Conservation (phyloP, 2,329 filamentous ascomycete genomes). For the Coniochaeta sp. region DNA sequence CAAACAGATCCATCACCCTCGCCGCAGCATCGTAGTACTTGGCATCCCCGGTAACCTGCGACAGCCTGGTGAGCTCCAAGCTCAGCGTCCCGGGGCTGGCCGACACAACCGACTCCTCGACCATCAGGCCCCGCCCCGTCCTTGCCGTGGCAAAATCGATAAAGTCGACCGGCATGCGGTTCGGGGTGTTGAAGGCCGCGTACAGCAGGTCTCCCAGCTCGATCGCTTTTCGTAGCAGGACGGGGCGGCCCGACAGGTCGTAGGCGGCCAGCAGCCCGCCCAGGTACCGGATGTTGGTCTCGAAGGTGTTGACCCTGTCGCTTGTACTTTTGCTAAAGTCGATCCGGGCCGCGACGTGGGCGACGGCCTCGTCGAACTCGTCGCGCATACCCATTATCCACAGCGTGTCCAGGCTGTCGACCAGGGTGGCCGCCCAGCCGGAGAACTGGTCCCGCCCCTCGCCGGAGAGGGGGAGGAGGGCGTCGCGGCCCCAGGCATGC, state of each 20-base stretch:
- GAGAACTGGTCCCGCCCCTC: conserved; percentile 49
- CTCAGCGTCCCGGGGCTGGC: conserved; percentile 53
- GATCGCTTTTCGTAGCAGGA: conserved; percentile 32
- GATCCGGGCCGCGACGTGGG: conserved; percentile 45
- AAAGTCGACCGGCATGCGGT: conserved; percentile 37
- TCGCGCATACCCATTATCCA: conserved; percentile 63
- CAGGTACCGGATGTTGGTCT: conserved; percentile 65
- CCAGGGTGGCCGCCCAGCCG: conserved; percentile 60
- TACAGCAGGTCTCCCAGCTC: conserved; percentile 40
- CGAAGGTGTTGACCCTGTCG: conserved; percentile 56
- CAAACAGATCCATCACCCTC: conserved; percentile 47
- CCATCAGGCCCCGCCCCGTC: conserved; percentile 22
- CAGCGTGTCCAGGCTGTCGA: conserved; percentile 62
- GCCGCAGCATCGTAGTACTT: conserved; percentile 72
- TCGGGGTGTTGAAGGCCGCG: conserved; percentile 35
- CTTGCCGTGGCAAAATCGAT: conserved; percentile 35
- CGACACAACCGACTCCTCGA: conserved; percentile 29
- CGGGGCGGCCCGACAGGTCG: conserved; percentile 47
- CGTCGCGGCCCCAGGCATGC: conserved; percentile 57
- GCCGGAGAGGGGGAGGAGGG: conserved; percentile 50
- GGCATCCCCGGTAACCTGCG: conserved; percentile 61
- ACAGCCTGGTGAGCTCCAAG: conserved; percentile 65
- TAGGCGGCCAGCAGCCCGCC: conserved; percentile 64
- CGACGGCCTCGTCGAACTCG: conserved; percentile 58
- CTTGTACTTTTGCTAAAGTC: conserved; percentile 50